phyloP scores from a whole-genome alignment of 768 basidiomycete genomes.

The Termitomyces titanicus region DNA sequence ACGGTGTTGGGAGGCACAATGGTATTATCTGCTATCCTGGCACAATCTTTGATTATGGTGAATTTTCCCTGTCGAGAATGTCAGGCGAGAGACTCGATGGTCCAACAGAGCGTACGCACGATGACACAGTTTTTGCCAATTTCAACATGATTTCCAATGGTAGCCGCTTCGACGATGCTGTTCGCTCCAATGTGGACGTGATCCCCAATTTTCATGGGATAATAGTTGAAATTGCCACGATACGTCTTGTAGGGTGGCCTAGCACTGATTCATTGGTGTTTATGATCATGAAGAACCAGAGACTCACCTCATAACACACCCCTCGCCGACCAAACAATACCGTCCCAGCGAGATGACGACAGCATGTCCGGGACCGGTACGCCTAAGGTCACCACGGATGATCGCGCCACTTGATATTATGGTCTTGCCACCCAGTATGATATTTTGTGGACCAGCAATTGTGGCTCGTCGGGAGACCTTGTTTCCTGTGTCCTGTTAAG shows the following conservation, averaged over 20 bases:
- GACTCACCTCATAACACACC: conserved; percentile 76
- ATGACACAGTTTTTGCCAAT: conserved; percentile 96
- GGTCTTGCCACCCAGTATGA: conserved; percentile 95
- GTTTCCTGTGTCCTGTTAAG: conserved; percentile 83
- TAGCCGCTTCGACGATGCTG: conserved; percentile 89
- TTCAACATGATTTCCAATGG: conserved; percentile 90
- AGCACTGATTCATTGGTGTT: not conserved
- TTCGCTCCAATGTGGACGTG: conserved; percentile 92
- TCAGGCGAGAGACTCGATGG: not conserved
- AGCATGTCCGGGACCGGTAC: conserved; percentile 88
- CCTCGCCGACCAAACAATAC: conserved; percentile 90
- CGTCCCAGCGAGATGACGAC: conserved; percentile 92
- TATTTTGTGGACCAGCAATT: conserved; percentile 93
- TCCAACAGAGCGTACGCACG: conserved; percentile 42
- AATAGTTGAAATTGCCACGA: conserved; percentile 91
- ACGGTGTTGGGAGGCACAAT: conserved; percentile 91
- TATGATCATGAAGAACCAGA: not conserved
- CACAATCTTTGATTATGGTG: conserved; percentile 94
- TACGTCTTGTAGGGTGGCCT: conserved; percentile 90
- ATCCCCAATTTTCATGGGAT: conserved; percentile 96
- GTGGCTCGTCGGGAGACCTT: conserved; percentile 91
- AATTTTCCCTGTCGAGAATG: conserved; percentile 75
- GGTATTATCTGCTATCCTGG: conserved; percentile 83
- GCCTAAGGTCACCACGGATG: conserved; percentile 88
- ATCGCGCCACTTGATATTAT: conserved; percentile 90